Percentiles rank a stretch among this genome's conserved stretches.
These are phyloP conservation scores for Adansonia digitata DNA, from an alignment of 345 rosid species.

Conservation along the genomic window DNA sequence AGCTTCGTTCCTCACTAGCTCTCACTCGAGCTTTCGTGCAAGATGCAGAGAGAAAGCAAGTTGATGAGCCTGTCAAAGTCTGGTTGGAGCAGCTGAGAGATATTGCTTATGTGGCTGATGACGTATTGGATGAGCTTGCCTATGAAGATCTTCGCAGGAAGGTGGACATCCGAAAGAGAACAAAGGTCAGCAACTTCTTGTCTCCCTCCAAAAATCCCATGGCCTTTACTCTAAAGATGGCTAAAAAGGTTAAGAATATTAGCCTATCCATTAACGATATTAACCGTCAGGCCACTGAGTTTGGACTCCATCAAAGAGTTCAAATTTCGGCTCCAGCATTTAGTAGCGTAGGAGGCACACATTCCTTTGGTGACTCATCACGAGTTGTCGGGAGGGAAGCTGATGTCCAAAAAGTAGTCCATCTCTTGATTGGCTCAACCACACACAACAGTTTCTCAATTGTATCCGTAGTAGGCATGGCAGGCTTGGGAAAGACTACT, in stretches of 20 bases:
- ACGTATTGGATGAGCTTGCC: neutral
- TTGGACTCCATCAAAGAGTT: neutral
- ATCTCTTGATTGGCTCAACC: neutral
- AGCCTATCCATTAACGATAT: neutral
- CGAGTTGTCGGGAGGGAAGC: slow-evolving; percentile 14
- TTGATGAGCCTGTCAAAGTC: neutral
- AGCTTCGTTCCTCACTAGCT: neutral
- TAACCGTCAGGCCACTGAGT: neutral
- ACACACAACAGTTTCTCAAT: neutral
- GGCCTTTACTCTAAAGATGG: neutral
- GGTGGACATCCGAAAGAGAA: neutral
- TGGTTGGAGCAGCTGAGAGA: slow-evolving; percentile 22
- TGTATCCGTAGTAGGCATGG: slow-evolving; percentile 20
- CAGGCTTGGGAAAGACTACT: slow-evolving; percentile 24
- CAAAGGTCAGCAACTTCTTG: neutral
- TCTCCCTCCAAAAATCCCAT: neutral
- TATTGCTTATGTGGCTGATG: slow-evolving; percentile 17
- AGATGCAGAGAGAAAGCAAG: slow-evolving; percentile 15
- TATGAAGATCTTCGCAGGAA: neutral
- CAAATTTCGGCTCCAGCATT: neutral
- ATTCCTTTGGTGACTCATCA: neutral
- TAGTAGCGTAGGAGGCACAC: neutral
- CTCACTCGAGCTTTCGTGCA: slow-evolving; percentile 17
- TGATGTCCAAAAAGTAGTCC: neutral
- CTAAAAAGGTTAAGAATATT: neutral